These are phyloP conservation scores for Euphorbia lathyris DNA, from an alignment of 345 rosid genomes.

Conservation along the genomic window DNA sequence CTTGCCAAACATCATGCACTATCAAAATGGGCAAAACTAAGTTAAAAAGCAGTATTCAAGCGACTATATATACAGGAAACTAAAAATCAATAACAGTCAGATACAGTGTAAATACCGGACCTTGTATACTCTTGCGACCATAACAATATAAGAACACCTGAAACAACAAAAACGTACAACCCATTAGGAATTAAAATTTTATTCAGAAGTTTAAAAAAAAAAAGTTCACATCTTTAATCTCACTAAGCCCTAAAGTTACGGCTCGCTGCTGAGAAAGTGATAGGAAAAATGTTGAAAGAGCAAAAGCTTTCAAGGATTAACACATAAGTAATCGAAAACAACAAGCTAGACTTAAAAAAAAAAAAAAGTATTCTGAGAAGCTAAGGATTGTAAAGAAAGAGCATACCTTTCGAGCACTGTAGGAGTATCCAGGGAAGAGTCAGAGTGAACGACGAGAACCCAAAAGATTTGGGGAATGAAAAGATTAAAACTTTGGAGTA, in stretches of 20 bases:
- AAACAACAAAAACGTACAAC: not conserved
- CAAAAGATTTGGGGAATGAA: too few species aligned
- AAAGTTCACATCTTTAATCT: not conserved
- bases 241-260: not conserved
- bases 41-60: not conserved
- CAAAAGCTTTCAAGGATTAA: too few species aligned
- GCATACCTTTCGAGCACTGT: not conserved
- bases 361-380: too few species aligned
- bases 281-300: not conserved
- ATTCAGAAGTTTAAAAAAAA: not conserved
- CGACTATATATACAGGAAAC: not conserved
- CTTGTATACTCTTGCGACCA: constrained; percentile 3
- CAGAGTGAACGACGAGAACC: too few species aligned
- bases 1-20: not conserved
- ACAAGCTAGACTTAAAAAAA: not conserved
- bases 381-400: not conserved
- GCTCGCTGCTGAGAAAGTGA: not conserved
- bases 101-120: not conserved
- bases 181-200: not conserved
- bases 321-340: not conserved
- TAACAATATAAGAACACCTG: not conserved
- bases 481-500: too few species aligned
- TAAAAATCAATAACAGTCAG: not conserved
- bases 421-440: too few species aligned
- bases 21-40: not conserved